Percentiles rank a stretch among this genome's conserved stretches.
Evolutionary conservation across 2,329 filamentous ascomycete genomes (phyloP).

Genomic region (Cryphonectria nitschkei): DNA sequence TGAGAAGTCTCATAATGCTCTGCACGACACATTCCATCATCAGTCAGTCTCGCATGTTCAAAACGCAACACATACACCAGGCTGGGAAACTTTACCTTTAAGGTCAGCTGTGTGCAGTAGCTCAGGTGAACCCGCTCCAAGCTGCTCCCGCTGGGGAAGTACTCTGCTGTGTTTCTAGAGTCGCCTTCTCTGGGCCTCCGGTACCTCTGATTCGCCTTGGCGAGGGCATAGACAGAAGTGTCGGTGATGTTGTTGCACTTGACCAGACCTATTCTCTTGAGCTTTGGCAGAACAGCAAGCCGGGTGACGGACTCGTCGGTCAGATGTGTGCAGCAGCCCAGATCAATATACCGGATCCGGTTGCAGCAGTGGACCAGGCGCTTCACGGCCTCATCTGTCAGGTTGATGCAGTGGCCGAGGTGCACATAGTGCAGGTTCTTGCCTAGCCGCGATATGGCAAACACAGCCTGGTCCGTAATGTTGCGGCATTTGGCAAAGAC

Average conservation of each 20-base stretch:
- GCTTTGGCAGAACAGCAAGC: constrained; percentile 84
- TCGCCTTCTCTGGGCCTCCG: constrained; percentile 53
- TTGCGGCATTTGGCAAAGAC: constrained; percentile 93
- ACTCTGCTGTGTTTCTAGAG: constrained; percentile 52
- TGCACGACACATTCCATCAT: constrained; percentile 47
- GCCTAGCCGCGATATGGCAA: constrained; percentile 83
- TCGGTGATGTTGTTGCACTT: constrained; percentile 94
- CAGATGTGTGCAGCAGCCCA: constrained; percentile 90
- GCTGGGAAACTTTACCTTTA: constrained; percentile 62
- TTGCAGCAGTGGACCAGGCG: constrained; percentile 85
- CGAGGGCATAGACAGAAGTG: constrained; percentile 81
- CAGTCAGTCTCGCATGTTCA: constrained; percentile 23
- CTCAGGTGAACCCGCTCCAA: constrained; percentile 94
- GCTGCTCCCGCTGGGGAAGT: constrained; percentile 63
- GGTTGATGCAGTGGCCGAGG: constrained; percentile 87
- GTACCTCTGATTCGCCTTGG: constrained; percentile 65
- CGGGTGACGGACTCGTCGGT: constrained; percentile 87
- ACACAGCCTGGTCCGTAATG: constrained; percentile 86
- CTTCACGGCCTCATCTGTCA: constrained; percentile 88
- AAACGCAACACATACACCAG: neutral
- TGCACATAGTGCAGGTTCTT: constrained; percentile 98
- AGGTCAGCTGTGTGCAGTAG: constrained; percentile 85
- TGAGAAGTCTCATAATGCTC: constrained; percentile 89
- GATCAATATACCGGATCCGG: constrained; percentile 93
- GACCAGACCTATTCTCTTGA: constrained; percentile 92